Percentiles rank a stretch among this genome's conserved stretches.
Evolutionary conservation across 352 stramenopile species (phyloP).

Genomic region (Phytophthora niederhauseri): DNA sequence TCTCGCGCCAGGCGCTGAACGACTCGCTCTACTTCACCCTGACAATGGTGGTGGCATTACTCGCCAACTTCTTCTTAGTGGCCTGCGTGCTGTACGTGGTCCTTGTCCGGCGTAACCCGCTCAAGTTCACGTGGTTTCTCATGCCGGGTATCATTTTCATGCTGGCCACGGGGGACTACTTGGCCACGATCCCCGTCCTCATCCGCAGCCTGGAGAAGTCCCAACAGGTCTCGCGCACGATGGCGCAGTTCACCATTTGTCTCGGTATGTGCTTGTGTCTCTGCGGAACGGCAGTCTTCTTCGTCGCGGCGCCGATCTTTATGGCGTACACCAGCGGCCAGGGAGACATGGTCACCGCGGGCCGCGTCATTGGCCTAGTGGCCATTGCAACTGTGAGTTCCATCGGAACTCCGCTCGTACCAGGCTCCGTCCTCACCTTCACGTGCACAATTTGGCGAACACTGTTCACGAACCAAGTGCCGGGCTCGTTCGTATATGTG

Average conservation of each 20-base stretch:
- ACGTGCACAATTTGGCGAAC: conserved; percentile 62
- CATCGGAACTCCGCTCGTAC: conserved; percentile 47
- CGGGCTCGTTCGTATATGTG: conserved; percentile 50
- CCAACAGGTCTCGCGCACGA: conserved; percentile 62
- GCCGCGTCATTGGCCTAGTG: conserved; percentile 48
- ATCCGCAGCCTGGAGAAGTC: conserved; percentile 69
- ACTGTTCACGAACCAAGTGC: conserved; percentile 47
- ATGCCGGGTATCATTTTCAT: conserved; percentile 63
- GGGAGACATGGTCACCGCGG: conserved; percentile 45
- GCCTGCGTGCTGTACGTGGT: conserved; percentile 57
- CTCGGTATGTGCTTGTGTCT: conserved; percentile 55
- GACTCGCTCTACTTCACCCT: conserved; percentile 48
- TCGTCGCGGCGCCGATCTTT: conserved; percentile 55
- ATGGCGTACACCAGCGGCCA: conserved; percentile 67
- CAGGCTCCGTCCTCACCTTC: conserved; percentile 49
- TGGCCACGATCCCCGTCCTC: conserved; percentile 62
- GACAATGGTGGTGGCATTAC: conserved; percentile 46
- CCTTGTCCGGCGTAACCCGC: conserved; percentile 68
- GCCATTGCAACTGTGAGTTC: conserved; percentile 56
- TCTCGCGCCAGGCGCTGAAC: conserved; percentile 39
- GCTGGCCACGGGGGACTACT: conserved; percentile 52
- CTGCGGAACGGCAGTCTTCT: conserved; percentile 60
- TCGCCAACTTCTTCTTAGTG: conserved; percentile 58
- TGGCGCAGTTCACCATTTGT: conserved; percentile 66
- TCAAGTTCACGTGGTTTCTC: conserved; percentile 63